Evolutionary conservation across 345 rosid species (phyloP).

Genomic region (Laguncularia racemosa): DNA sequence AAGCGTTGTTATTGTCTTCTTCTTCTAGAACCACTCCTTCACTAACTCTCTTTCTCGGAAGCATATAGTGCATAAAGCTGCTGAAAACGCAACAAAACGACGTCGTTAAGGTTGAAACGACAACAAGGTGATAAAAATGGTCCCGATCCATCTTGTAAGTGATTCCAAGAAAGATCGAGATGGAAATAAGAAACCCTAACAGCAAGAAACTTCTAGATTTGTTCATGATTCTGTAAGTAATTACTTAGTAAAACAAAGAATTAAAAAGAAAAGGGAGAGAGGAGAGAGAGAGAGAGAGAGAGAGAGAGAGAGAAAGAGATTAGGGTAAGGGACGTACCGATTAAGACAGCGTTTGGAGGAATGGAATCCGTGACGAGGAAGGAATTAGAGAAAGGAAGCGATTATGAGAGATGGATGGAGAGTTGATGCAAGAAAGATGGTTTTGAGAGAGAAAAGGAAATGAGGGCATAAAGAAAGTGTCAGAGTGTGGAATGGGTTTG

Average conservation of each 20-base stretch:
- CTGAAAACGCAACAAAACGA: conserved; percentile 36
- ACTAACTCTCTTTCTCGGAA: conserved; percentile 78
- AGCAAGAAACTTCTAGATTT: conserved; percentile 24
- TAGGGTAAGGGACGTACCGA: conserved; percentile 36
- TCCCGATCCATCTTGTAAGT: conserved; percentile 1
- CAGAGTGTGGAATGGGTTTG: conserved; percentile 1
- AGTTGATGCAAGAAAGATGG: neutral
- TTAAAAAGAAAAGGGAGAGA: neutral
- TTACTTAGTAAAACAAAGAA: conserved; percentile 7
- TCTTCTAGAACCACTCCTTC: conserved; percentile 43
- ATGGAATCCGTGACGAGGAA: conserved; percentile 22
- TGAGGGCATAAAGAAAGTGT: neutral
- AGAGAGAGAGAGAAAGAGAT: neutral
- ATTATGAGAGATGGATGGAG: neutral
- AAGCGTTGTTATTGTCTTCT: conserved; percentile 19
- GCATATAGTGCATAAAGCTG: conserved; percentile 83
- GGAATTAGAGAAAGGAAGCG: neutral
- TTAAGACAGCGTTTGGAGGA: conserved; percentile 41
- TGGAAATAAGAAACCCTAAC: conserved; percentile 9
- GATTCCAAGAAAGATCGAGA: conserved; percentile 18
- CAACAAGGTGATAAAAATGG: neutral
- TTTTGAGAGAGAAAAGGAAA: neutral
- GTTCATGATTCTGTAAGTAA: conserved; percentile 16
- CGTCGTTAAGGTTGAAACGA: conserved; percentile 25
- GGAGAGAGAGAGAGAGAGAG: neutral